phyloP scores from a whole-genome alignment of 139 green algal species.

The Micractinium sp. region DNA sequence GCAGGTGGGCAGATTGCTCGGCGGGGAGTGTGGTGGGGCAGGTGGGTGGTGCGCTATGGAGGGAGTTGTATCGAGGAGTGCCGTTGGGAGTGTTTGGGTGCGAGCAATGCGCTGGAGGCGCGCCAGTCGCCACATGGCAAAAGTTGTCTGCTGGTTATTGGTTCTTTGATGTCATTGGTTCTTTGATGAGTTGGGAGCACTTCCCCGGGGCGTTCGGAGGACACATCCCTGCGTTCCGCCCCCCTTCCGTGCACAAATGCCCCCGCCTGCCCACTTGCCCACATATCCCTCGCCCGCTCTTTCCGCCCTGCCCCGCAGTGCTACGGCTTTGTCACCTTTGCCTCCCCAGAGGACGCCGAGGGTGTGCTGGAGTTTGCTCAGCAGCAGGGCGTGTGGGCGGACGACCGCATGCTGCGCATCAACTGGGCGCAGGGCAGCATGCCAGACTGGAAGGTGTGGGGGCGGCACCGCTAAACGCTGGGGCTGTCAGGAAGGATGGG shows the following conservation, averaged over 20 bases:
- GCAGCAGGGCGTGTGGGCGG: constrained; percentile 37
- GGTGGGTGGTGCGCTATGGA: no score
- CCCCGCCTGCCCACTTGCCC: neutral
- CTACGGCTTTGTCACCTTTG: constrained; percentile 68
- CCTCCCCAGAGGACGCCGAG: constrained; percentile 25
- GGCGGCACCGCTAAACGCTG: neutral
- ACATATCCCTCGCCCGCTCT: neutral
- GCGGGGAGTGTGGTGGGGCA: no score
- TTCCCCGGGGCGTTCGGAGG: neutral
- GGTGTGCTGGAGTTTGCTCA: constrained; percentile 31
- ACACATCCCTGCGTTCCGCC: neutral
- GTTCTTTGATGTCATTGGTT: neutral
- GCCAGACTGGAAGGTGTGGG: constrained; percentile 48
- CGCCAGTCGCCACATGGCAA: no score
- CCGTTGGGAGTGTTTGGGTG: no score
- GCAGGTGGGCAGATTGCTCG: no score
- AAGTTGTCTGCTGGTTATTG: neutral
- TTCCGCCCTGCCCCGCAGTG: constrained; percentile 20
- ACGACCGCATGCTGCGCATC: constrained; percentile 49
- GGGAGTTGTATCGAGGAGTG: no score
- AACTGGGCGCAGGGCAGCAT: constrained; percentile 48
- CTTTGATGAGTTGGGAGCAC: neutral
- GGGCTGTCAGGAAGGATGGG: no score
- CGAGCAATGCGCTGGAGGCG: no score
- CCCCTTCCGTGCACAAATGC: neutral